Evolutionary conservation across 164 flowering plant genomes (phyloP), one percentile per base, ranked within the genome.

Genomic region (Magnolia kwangsiensis): DNA sequence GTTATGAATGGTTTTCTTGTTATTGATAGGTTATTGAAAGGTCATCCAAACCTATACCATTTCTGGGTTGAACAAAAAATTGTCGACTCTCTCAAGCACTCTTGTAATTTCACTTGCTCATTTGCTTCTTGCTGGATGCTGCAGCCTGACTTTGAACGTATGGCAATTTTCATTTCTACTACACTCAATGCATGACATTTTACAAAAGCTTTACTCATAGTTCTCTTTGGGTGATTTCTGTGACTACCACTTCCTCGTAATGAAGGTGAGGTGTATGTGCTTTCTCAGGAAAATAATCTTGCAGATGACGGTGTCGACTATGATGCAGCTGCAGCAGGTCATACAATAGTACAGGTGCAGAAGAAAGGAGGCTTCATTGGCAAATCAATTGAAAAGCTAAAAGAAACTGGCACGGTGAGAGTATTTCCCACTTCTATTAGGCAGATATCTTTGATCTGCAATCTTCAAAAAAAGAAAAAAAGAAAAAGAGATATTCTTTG

Each of bases 381-480:
- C 68, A 91, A 88, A 83, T 90, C 99, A 50, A 55, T 96, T 67
- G 92, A 81, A 80, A 94, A 92, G 86, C 84, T 96, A 31, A 96
- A 90, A 79, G 92, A 86, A 78, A 80, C 97, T 14, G 82, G 87
- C 83, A 90, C 92, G 88, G 99, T 96, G 91, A 78, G 86, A 24
- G 24, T 77, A 7, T 77, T 27, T 81, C 75, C 13, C 20, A 58
- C 45, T 37, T 18, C 75, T 64, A 63, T n/a, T 66, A 23, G 45
- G 14, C 2, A 27, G 9, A 14, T n/a, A 20, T 64, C 7, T 74
- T 51, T 50, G 27, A 10, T 7, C 9, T 64, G 23, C 67, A 55
- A 55, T 55, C 18, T 9, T 10, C 45, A 37, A 37, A 37, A 37
- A 37, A 37, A 37, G 3, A 37, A 37, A 37, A 37, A 31, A 31